Percentiles rank a stretch among this genome's conserved stretches.
These are phyloP conservation scores for Inonotus hispidus DNA, from an alignment of 1,284 basidiomycete species.

Conservation along the genomic window DNA sequence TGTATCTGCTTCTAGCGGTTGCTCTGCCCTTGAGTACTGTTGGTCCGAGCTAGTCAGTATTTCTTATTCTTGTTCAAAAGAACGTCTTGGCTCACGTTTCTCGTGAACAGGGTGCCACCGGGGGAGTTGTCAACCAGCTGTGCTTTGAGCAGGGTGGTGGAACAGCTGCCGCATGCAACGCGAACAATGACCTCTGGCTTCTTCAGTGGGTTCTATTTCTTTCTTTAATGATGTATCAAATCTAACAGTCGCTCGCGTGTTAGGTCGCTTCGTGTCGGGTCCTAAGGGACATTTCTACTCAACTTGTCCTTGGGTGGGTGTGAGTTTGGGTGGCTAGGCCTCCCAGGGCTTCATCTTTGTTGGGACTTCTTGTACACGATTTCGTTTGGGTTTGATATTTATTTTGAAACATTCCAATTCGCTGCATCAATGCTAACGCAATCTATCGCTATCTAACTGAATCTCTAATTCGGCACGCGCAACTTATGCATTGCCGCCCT, in stretches of 20 bases:
- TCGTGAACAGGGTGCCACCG: not conserved
- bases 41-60: slow-evolving; percentile 23
- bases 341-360: not conserved
- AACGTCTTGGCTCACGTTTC: not conserved
- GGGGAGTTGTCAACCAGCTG: slow-evolving; percentile 13
- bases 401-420: not conserved
- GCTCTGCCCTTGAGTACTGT: slow-evolving; percentile 24
- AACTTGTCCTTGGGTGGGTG: not conserved
- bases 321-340: not conserved
- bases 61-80: not conserved
- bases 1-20: not conserved
- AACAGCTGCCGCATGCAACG: slow-evolving; percentile 11
- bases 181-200: slow-evolving; percentile 11
- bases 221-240: not conserved
- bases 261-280: not conserved
- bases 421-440: no score
- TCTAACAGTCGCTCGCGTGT: not conserved
- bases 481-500: no score
- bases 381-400: not conserved
- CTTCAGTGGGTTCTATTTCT: slow-evolving; percentile 1
- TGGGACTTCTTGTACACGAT: not conserved
- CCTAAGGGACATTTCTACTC: not conserved
- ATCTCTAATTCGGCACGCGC: no score
- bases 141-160: slow-evolving; percentile 14
- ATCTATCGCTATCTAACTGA: no score